phyloP scores from a whole-genome alignment of 1,284 basidiomycete genomes.

The Pholiota adiposa region DNA sequence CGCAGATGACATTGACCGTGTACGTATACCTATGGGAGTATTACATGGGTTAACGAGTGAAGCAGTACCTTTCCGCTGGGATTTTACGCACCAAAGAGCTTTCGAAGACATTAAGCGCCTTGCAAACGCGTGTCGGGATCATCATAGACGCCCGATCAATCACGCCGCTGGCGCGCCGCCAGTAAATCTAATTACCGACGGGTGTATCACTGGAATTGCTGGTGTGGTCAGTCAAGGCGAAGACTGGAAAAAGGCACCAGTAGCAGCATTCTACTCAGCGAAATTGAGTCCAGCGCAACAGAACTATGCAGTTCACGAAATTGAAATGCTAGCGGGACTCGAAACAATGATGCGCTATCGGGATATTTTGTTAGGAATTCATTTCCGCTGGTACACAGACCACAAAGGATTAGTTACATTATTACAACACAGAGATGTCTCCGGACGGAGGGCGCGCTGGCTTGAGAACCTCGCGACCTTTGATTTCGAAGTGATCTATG shows the following conservation, averaged over 20 bases:
- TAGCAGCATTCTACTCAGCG: constrained; percentile 42
- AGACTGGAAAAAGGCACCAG: constrained; percentile 28
- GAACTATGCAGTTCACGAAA: constrained; percentile 29
- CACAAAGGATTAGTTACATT: constrained; percentile 39
- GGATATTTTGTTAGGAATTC: constrained; percentile 33
- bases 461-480: constrained; percentile 35
- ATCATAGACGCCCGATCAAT: constrained; percentile 27
- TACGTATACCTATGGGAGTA: constrained; percentile 31
- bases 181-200: constrained; percentile 34
- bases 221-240: constrained; percentile 35
- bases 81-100: background rate
- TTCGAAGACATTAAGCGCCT: constrained; percentile 39
- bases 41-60: background rate
- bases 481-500: constrained; percentile 32
- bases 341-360: constrained; percentile 36
- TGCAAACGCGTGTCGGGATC: constrained; percentile 16
- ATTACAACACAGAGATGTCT: constrained; percentile 35
- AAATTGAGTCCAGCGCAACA: constrained; percentile 40
- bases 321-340: constrained; percentile 39
- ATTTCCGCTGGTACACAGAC: constrained; percentile 40
- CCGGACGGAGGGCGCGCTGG: constrained; percentile 39
- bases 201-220: constrained; percentile 31
- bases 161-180: constrained; percentile 22
- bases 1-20: constrained; percentile 29
- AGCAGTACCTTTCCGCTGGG: background rate